phyloP scores from a whole-genome alignment of 768 basidiomycete genomes.

The Cantharellus cinnabarinus region DNA sequence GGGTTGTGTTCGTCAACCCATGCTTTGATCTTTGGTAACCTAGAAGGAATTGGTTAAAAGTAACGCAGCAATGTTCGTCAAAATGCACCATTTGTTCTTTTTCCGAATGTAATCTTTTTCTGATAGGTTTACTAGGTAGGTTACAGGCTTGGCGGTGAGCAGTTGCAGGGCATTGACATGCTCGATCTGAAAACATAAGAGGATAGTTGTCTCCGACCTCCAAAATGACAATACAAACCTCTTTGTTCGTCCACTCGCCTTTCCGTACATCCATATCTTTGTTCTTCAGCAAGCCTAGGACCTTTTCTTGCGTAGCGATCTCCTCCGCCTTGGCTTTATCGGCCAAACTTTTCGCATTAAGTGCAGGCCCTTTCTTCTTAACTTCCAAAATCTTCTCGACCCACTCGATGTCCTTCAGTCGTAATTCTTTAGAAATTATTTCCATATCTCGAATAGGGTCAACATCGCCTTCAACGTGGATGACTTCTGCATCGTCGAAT shows the following conservation, averaged over 20 bases:
- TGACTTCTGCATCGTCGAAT: constrained; percentile 98
- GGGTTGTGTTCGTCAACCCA: constrained; percentile 98
- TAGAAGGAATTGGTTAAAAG: constrained; percentile 12
- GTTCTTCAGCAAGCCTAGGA: constrained; percentile 53
- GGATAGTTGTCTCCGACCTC: neutral
- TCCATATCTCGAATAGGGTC: constrained; percentile 92
- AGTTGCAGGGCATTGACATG: constrained; percentile 76
- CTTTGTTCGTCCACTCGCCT: constrained; percentile 87
- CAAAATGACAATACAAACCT: constrained; percentile 34
- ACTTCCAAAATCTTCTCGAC: constrained; percentile 74
- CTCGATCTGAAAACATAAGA: constrained; percentile 39
- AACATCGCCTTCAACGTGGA: constrained; percentile 96
- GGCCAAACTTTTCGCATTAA: constrained; percentile 60
- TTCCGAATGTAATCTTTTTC: constrained; percentile 89
- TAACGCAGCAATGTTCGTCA: too few relatives aligned
- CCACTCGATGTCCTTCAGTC: constrained; percentile 98
- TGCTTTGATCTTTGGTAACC: constrained; percentile 88
- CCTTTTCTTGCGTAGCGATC: constrained; percentile 72
- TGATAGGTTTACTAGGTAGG: constrained; percentile 92
- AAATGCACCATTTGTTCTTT: constrained; percentile 86
- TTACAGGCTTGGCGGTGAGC: constrained; percentile 91
- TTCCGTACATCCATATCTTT: constrained; percentile 85
- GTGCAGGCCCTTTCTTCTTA: constrained; percentile 54
- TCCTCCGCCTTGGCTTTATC: constrained; percentile 96
- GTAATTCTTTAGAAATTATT: constrained; percentile 84